These are phyloP conservation scores for Candida ponderosae DNA, from an alignment of 805 yeast genomes.

Conservation along the genomic window DNA sequence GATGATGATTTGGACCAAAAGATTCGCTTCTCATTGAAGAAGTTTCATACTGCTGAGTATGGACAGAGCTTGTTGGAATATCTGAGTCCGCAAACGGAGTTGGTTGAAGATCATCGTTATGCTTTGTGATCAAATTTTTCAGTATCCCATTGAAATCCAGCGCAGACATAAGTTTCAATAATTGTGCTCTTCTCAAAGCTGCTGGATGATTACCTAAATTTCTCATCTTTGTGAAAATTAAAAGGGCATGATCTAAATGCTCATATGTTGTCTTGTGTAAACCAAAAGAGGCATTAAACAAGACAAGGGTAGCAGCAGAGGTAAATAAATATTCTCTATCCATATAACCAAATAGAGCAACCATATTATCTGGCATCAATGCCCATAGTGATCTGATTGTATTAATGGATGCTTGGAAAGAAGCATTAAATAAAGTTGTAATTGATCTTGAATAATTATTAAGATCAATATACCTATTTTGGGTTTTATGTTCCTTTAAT, in stretches of 20 bases:
- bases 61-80: slow-evolving; percentile 2
- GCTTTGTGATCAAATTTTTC: slow-evolving; percentile 47
- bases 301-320: slow-evolving; percentile 62
- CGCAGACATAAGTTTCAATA: slow-evolving; percentile 54
- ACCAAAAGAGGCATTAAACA: slow-evolving; percentile 76
- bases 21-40: too few relatives aligned
- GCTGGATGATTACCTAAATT: slow-evolving; percentile 77
- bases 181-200: slow-evolving; percentile 62
- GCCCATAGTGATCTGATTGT: slow-evolving; percentile 71
- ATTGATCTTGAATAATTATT: slow-evolving; percentile 62
- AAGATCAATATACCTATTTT: slow-evolving; percentile 52
- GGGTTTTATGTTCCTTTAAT: slow-evolving; percentile 38
- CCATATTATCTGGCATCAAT: slow-evolving; percentile 66
- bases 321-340: slow-evolving; percentile 77
- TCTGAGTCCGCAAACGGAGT: slow-evolving; percentile 18
- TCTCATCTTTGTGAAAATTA: slow-evolving; percentile 66
- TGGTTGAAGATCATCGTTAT: slow-evolving; percentile 36
- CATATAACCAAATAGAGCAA: slow-evolving; percentile 84
- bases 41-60: not conserved
- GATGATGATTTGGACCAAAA: not conserved
- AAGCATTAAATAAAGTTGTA: slow-evolving; percentile 62
- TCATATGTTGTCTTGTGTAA: slow-evolving; percentile 68
- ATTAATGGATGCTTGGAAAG: slow-evolving; percentile 75
- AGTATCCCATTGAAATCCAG: slow-evolving; percentile 64
- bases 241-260: slow-evolving; percentile 66